Evolutionary conservation across 1,284 basidiomycete genomes (phyloP).

Genomic region (Neolentinus lepideus): DNA sequence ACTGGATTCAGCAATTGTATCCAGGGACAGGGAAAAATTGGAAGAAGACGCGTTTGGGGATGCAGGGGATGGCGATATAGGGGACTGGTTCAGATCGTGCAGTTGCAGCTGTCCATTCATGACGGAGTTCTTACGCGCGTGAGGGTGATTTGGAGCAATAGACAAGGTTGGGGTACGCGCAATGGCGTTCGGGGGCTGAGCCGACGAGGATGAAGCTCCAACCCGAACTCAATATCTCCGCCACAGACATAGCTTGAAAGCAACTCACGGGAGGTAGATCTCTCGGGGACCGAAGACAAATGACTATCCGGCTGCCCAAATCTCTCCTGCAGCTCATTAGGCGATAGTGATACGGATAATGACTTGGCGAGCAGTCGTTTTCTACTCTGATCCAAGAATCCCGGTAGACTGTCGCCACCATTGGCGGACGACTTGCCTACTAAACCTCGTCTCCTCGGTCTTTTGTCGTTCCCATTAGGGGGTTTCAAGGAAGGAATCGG

Average conservation of each 20-base stretch:
- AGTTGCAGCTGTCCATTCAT: conserved; percentile 46
- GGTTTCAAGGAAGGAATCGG: conserved; percentile 9
- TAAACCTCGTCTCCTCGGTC: conserved; percentile 25
- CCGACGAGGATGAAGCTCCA: neutral
- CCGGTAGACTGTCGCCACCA: conserved; percentile 30
- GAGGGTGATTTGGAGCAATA: conserved; percentile 59
- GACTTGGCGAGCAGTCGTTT: conserved; percentile 42
- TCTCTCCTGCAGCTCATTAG: conserved; percentile 26
- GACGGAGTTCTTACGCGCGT: conserved; percentile 69
- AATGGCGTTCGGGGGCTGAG: conserved; percentile 35
- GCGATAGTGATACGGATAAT: conserved; percentile 47
- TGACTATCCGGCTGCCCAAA: conserved; percentile 7
- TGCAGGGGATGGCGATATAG: conserved; percentile 26
- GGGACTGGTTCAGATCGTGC: conserved; percentile 23
- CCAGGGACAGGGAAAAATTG: conserved; percentile 57
- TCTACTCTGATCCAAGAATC: conserved; percentile 38
- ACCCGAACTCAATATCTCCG: neutral
- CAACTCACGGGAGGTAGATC: conserved; percentile 12
- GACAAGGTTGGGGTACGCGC: conserved; percentile 44
- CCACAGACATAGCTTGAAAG: neutral
- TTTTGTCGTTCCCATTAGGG: neutral
- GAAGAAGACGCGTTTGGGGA: conserved; percentile 46
- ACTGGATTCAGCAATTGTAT: conserved; percentile 56
- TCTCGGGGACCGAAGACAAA: conserved; percentile 9
- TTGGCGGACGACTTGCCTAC: conserved; percentile 26